Evolutionary conservation across 2,329 filamentous ascomycete species (phyloP).

Genomic region (Saccharata proteae): DNA sequence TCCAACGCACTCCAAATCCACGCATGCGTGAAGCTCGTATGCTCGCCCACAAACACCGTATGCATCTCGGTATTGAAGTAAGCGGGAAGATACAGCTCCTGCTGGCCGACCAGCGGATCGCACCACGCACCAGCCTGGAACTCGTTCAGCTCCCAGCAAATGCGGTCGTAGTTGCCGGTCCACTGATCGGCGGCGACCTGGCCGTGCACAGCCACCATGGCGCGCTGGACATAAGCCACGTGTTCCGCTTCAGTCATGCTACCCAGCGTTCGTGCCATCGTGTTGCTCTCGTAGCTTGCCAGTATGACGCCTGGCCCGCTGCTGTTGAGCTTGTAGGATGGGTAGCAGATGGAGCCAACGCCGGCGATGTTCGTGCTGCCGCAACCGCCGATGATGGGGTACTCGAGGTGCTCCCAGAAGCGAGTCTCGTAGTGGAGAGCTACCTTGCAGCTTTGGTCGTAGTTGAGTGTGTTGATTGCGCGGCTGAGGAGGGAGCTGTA

Average conservation of each 20-base stretch:
- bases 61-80: slow-evolving; percentile 59
- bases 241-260: slow-evolving; percentile 47
- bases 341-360: slow-evolving; percentile 53
- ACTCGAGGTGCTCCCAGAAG: slow-evolving; percentile 43
- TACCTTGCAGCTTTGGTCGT: slow-evolving; percentile 42
- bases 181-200: slow-evolving; percentile 46
- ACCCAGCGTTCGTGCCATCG: slow-evolving; percentile 32
- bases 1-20: slow-evolving; percentile 59
- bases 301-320: slow-evolving; percentile 51
- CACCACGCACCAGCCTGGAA: slow-evolving; percentile 53
- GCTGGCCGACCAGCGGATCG: slow-evolving; percentile 48
- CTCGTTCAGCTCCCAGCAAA: slow-evolving; percentile 54
- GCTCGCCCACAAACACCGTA: slow-evolving; percentile 56
- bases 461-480: slow-evolving; percentile 38
- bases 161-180: slow-evolving; percentile 52
- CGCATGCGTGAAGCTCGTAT: slow-evolving; percentile 59
- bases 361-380: slow-evolving; percentile 48
- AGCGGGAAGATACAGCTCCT: slow-evolving; percentile 58
- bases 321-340: slow-evolving; percentile 53
- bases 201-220: slow-evolving; percentile 58
- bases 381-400: slow-evolving; percentile 53
- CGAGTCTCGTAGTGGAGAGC: slow-evolving; percentile 57
- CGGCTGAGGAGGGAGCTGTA: slow-evolving; percentile 39
- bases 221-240: slow-evolving; percentile 49
- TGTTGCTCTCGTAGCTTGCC: slow-evolving; percentile 43